These are phyloP conservation scores for Paramecium biaurelia DNA, from an alignment of 73 alveolate genomes.

Conservation along the genomic window DNA sequence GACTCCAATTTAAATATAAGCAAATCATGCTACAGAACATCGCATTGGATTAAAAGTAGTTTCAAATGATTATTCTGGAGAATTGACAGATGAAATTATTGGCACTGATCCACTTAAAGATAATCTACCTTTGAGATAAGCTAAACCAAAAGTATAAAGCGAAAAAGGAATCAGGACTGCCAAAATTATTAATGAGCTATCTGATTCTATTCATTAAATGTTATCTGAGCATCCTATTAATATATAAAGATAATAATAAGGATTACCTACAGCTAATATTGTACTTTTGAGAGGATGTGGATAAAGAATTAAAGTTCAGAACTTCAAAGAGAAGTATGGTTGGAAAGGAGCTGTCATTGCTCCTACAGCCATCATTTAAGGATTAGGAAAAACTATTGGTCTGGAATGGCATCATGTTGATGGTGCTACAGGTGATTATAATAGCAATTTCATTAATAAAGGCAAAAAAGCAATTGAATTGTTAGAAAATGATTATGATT, in stretches of 20 bases:
- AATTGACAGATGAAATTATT: conserved; percentile 70
- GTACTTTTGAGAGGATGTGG: conserved; percentile 84
- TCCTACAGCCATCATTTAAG: conserved; percentile 90
- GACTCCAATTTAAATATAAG: conserved; percentile 50
- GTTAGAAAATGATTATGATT: conserved; percentile 63
- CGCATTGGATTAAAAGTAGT: conserved; percentile 77
- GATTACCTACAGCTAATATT: conserved; percentile 74
- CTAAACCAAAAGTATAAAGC: conserved; percentile 59
- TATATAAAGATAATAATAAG: conserved; percentile 68
- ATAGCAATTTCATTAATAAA: conserved; percentile 72
- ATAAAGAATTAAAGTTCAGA: conserved; percentile 66
- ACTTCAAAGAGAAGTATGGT: conserved; percentile 68
- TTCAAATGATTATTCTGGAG: conserved; percentile 58
- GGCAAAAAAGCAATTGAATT: conserved; percentile 68
- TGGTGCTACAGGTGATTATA: conserved; percentile 88
- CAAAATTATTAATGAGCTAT: conserved; percentile 65
- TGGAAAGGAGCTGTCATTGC: conserved; percentile 80
- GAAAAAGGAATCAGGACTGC: conserved; percentile 71
- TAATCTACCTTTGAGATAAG: conserved; percentile 55
- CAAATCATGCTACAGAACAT: conserved; percentile 87
- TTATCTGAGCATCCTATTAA: conserved; percentile 73
- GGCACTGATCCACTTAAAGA: conserved; percentile 87
- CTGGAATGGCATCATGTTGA: conserved; percentile 72
- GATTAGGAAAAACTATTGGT: conserved; percentile 76
- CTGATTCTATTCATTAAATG: conserved; percentile 64